These are phyloP conservation scores for Incumbomyces delicatus DNA, from an alignment of 2,329 filamentous ascomycete genomes.

Conservation along the genomic window DNA sequence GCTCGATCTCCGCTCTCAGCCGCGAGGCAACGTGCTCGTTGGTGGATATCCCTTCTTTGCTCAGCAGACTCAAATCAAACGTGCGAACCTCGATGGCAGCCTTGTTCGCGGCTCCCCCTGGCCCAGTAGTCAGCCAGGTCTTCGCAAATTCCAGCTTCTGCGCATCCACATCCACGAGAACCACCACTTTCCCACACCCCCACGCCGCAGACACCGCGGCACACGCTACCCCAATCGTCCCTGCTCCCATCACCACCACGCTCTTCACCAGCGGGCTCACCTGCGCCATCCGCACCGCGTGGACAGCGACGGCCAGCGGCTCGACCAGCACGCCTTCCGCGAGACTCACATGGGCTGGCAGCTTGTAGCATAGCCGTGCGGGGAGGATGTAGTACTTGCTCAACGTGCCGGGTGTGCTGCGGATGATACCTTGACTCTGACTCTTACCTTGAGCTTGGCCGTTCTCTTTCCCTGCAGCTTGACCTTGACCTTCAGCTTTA, in stretches of 20 bases:
- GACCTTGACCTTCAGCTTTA: too few relatives aligned
- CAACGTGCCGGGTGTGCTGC: slow-evolving; percentile 28
- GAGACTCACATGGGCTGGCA: slow-evolving; percentile 29
- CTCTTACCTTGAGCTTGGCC: not conserved
- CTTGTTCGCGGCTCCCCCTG: not conserved
- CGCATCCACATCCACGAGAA: slow-evolving; percentile 51
- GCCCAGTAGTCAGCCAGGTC: slow-evolving; percentile 7
- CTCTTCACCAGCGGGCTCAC: slow-evolving; percentile 14
- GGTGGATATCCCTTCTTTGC: too few relatives aligned
- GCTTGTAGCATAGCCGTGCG: slow-evolving; percentile 30
- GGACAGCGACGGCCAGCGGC: slow-evolving; percentile 40
- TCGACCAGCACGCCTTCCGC: slow-evolving; percentile 37
- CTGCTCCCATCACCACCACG: slow-evolving; percentile 31
- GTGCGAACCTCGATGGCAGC: slow-evolving; percentile 4
- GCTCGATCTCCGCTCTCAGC: slow-evolving; percentile 28
- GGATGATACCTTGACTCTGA: not conserved
- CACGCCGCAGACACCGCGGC: slow-evolving; percentile 52
- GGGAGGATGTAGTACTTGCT: slow-evolving; percentile 29
- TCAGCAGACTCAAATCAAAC: slow-evolving; percentile 1
- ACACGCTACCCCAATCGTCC: slow-evolving; percentile 48
- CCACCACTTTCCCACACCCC: slow-evolving; percentile 46
- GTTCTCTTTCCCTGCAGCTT: too few relatives aligned
- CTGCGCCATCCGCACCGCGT: slow-evolving; percentile 30
- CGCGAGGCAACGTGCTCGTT: too few relatives aligned
- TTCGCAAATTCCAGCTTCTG: slow-evolving; percentile 49